These are phyloP conservation scores for Clarireedia hainanense DNA, from an alignment of 2,329 filamentous ascomycete genomes.

Conservation along the genomic window DNA sequence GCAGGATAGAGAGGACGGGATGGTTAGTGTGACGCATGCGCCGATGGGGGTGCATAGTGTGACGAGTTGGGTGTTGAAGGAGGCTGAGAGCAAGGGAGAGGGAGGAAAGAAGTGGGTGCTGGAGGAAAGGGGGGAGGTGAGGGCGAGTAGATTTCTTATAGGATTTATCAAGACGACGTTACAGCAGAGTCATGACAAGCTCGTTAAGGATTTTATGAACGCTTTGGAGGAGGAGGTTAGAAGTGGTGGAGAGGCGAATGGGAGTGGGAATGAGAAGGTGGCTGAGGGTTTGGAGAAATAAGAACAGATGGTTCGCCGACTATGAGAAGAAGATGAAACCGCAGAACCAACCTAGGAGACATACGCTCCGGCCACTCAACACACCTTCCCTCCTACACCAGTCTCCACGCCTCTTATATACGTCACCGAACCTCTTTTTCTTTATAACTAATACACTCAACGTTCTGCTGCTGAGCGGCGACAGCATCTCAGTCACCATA, in stretches of 20 bases:
- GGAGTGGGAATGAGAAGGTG: not conserved
- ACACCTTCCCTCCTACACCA: too few relatives aligned
- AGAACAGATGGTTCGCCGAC: too few relatives aligned
- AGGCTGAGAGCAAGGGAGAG: slow-evolving; percentile 51
- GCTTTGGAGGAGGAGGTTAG: slow-evolving; percentile 33
- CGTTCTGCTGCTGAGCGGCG: too few relatives aligned
- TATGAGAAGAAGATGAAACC: too few relatives aligned
- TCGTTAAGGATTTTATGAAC: slow-evolving; percentile 54
- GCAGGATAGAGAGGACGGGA: slow-evolving; percentile 17
- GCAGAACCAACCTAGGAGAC: too few relatives aligned
- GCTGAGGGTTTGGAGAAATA: too few relatives aligned
- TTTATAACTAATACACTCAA: too few relatives aligned
- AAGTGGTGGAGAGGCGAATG: not conserved
- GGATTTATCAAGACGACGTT: slow-evolving; percentile 74
- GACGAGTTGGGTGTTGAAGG: slow-evolving; percentile 61
- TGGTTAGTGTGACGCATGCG: slow-evolving; percentile 26
- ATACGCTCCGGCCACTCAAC: too few relatives aligned
- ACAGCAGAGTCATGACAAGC: slow-evolving; percentile 61
- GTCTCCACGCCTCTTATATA: too few relatives aligned
- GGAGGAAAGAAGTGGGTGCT: slow-evolving; percentile 70
- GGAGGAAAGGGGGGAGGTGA: slow-evolving; percentile 71
- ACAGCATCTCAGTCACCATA: too few relatives aligned
- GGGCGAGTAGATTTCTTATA: slow-evolving; percentile 67
- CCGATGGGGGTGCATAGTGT: slow-evolving; percentile 39
- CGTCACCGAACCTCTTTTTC: too few relatives aligned